Evolutionary conservation across 176 grass and related monocot genomes (phyloP), one percentile per base, ranked within the genome.

Genomic region (Aechmea fasciata): DNA sequence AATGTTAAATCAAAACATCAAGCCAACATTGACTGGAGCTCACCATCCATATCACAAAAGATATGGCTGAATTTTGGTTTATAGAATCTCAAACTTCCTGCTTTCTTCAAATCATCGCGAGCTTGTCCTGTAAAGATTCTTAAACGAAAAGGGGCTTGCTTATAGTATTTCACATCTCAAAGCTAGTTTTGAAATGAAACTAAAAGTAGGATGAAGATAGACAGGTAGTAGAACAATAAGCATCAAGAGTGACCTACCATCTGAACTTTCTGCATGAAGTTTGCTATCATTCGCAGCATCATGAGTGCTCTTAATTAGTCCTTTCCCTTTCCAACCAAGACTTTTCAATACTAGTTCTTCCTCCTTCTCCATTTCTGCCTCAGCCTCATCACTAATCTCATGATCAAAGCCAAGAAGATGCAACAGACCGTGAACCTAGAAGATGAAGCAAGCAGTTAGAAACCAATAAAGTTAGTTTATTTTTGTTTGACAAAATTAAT

Each of bases 11-110:
- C 68, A 75, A 65, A 29, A 82, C 72, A 62, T 28, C 52, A 47
- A 50, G 19, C 22, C 51, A 77, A 19, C 17, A 79, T 49, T 49
- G 57, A 78, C 33, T 47, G 50, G 64, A 69, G 11, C 71, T 63
- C 85, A 97, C 94, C 94, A 90, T 97, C 94, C 89, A 97, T 80
- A 80, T 97, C 94, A 75, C 89, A 97, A 68, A 97, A 97, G 23
- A 97, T 90, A 80, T 87, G 90, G 64, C 79, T 90, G 80, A 92
- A 97, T 67, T 97, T 97, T 68, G 89, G 94, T 81, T 82, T 90
- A 73, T 90, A 97, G 77, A 97, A 97, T 66, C 94, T 79, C n/a
- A 97, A 80, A 64, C n/a, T 86, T 29, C 80, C 82, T 74, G 78
- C 71, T 82, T 65, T 87, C 81, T 89, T 88, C 61, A 77, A 41